These are phyloP conservation scores for Aegilops umbellulata DNA, from an alignment of 176 grass and related monocot genomes.

Conservation along the genomic window DNA sequence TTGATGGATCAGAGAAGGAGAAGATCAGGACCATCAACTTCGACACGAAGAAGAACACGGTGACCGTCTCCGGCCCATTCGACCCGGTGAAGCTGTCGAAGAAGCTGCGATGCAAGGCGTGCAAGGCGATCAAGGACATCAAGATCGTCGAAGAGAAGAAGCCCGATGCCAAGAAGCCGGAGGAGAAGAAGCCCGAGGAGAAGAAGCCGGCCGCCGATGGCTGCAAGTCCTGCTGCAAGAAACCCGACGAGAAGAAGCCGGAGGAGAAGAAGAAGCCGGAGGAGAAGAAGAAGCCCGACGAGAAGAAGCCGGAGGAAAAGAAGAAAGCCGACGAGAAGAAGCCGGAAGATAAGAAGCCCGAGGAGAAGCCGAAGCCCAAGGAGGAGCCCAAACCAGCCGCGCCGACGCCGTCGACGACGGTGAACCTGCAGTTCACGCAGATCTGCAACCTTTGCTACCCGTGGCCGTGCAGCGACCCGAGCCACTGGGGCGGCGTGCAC, in stretches of 20 bases:
- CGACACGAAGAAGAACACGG: conserved; percentile 25
- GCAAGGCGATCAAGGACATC: conserved; percentile 43
- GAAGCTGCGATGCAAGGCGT: conserved; percentile 51
- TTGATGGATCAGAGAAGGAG: conserved; percentile 20
- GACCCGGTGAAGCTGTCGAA: conserved; percentile 18
- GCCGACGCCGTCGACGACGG: conserved; percentile 21
- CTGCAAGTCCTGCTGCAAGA: conserved; percentile 21
- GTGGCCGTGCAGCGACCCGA: conserved; percentile 52
- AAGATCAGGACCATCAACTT: conserved; percentile 24
- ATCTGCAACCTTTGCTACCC: conserved; percentile 42
- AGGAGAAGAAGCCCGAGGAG: background rate
- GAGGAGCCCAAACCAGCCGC: background rate
- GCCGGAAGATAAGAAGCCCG: too few relatives aligned
- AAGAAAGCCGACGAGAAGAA: background rate
- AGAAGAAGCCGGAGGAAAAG: background rate
- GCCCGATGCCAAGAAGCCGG: background rate
- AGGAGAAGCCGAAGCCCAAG: conserved; percentile 11
- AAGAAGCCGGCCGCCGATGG: background rate
- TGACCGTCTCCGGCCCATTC: conserved; percentile 35
- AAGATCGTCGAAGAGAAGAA: background rate
- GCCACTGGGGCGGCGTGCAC: conserved; percentile 3
- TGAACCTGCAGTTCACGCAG: conserved; percentile 36
- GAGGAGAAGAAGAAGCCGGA: background rate
- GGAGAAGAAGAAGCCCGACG: background rate
- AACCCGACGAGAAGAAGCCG: background rate